These are phyloP conservation scores for Boletellus deceptivus DNA, from an alignment of 1,284 basidiomycete species.

Conservation along the genomic window DNA sequence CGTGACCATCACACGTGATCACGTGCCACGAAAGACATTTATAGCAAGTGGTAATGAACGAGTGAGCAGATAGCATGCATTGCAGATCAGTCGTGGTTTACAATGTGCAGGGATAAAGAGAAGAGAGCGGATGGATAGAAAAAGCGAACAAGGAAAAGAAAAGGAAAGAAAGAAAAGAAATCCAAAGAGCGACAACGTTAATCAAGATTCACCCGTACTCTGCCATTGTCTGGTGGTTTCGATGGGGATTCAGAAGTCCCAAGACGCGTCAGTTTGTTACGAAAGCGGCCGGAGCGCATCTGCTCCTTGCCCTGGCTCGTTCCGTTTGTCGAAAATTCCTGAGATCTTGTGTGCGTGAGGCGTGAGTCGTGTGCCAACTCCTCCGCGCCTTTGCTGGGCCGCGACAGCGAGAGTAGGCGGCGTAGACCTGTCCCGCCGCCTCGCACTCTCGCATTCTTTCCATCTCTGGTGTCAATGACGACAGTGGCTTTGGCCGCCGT, in stretches of 20 bases:
- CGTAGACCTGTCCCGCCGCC: conserved; percentile 35
- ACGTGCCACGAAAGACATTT: conserved; percentile 17
- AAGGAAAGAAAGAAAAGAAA: conserved; percentile 4
- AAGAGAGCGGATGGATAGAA: background rate
- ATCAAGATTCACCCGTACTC: conserved; percentile 37
- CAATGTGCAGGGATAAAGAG: conserved; percentile 27
- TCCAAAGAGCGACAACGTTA: conserved; percentile 25
- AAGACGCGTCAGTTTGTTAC: conserved; percentile 28
- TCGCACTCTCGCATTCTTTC: conserved; percentile 36
- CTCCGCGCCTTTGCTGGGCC: conserved; percentile 31
- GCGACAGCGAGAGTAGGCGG: conserved; percentile 34
- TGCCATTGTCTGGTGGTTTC: conserved; percentile 34
- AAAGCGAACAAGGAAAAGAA: background rate
- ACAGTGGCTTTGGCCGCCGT: conserved; percentile 59
- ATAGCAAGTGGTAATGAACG: conserved; percentile 4
- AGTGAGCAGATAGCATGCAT: conserved; percentile 25
- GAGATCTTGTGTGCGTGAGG: conserved; percentile 27
- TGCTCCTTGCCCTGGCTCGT: conserved; percentile 22
- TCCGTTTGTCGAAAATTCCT: conserved; percentile 24
- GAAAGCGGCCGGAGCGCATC: conserved; percentile 29
- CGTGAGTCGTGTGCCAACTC: conserved; percentile 28
- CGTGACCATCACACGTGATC: conserved; percentile 26
- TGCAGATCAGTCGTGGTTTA: conserved; percentile 27
- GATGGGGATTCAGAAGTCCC: conserved; percentile 30
- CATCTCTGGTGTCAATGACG: conserved; percentile 54